These are phyloP conservation scores for Pyrenophora tritici-repentis DNA, from an alignment of 2,329 filamentous ascomycete species.

Conservation along the genomic window DNA sequence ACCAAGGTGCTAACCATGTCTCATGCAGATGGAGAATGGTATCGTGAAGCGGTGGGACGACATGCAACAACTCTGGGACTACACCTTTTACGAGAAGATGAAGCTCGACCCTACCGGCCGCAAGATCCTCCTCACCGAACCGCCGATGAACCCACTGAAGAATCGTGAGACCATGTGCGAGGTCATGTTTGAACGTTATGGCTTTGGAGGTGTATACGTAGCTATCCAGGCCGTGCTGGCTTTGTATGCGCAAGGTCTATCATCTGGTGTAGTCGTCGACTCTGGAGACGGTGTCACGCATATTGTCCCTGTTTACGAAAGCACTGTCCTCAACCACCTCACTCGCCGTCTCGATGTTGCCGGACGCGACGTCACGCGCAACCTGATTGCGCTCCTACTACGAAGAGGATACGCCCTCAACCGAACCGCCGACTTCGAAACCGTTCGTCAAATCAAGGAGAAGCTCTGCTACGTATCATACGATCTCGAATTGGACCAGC, in stretches of 20 bases:
- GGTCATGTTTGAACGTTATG: constrained; percentile 98
- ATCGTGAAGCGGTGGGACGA: constrained; percentile 99
- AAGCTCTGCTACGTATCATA: constrained; percentile 99
- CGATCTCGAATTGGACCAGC: constrained; percentile 94
- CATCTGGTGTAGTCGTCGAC: constrained; percentile 92
- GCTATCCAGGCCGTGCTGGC: constrained; percentile 97
- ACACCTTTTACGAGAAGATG: constrained; percentile 98
- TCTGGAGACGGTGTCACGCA: constrained; percentile 98
- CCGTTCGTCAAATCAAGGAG: constrained; percentile 97
- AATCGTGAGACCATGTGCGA: constrained; percentile 98
- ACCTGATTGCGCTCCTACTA: constrained; percentile 91
- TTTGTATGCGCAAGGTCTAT: constrained; percentile 88
- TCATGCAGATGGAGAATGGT: constrained; percentile 88
- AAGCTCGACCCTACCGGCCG: constrained; percentile 85
- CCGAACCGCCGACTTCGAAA: constrained; percentile 98
- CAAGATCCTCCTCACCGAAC: constrained; percentile 97
- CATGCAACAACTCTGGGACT: constrained; percentile 99
- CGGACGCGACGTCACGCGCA: constrained; percentile 95
- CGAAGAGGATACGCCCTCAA: constrained; percentile 96
- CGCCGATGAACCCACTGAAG: constrained; percentile 95
- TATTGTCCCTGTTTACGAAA: constrained; percentile 98
- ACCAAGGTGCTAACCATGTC: constrained; percentile 33
- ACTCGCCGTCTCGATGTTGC: constrained; percentile 93
- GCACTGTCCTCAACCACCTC: constrained; percentile 94
- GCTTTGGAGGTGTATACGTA: constrained; percentile 95